Base-by-base conservation (phyloP, 2,329 filamentous ascomycete species). In the Colletotrichum spinosum region DNA sequence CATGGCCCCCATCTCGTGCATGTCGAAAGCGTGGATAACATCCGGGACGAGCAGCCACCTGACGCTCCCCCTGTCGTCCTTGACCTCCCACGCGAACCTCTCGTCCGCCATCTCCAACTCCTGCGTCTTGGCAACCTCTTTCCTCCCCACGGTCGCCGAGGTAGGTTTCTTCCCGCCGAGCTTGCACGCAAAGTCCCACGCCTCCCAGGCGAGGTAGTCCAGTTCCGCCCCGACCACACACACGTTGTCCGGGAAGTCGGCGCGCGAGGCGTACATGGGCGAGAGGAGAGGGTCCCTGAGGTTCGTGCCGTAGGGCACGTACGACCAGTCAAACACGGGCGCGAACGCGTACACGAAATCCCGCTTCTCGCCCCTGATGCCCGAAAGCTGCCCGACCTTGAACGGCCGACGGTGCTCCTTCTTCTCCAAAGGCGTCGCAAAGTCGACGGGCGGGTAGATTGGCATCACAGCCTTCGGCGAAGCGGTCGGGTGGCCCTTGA, bases 31-130 rank as follows among this genome's bases (percentile, higher is more conserved):
- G 56, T 81, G 79, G 12, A 80, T 37, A 45, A 75, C 75, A 60
- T 82, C 79, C 6, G 80, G 80, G 13, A 83, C 75, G 4, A 81
- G 71, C 67, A 82, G 60, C 79, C 79, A 81, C 55, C 75, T 74
- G 34, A 80, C 74, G 53, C 75, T 75, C 1, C 69, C 70, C 69
- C 11, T 54, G 55, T 67, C 70, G 2, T 61, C 63, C 58, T 64
- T 55, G 41, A 73, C 74, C 67, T 78, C 75, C 68, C 79, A 80
- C 6, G 71, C 71, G 56, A 77, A 80, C 39, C 73, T 69, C 71
- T 78, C 77, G 57, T 80, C 76, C 52, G 48, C 56, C 4, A 63
- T 51, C 62, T 72, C 73, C 25, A 75, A 64, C 64, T 69, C 67
- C 52, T 53, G 50, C 54, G 54, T 53, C 25, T 35, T 52, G 11